These are phyloP conservation scores for Tylopilus sp. DNA, from an alignment of 768 basidiomycete genomes.

Conservation along the genomic window DNA sequence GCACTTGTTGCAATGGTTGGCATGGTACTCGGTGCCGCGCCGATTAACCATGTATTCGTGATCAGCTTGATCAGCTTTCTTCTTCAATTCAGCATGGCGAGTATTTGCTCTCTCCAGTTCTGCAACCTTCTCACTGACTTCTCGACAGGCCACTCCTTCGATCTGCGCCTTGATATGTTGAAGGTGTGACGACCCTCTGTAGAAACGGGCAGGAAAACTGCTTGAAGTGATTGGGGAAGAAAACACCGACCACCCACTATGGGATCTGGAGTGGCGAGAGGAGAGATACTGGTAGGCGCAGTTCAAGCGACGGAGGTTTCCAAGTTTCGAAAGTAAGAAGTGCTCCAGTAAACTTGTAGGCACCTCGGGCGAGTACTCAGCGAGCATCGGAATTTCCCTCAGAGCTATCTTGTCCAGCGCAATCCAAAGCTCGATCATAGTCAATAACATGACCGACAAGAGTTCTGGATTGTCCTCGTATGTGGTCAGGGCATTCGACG, in stretches of 20 bases:
- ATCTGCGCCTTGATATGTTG: constrained; percentile 30
- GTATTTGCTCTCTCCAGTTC: constrained; percentile 30
- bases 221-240: constrained; percentile 9
- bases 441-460: constrained; percentile 41
- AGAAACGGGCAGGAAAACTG: constrained; percentile 38
- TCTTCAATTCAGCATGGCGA: constrained; percentile 16
- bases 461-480: constrained; percentile 37
- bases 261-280: constrained; percentile 23
- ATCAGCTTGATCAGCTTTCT: constrained; percentile 3
- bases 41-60: background rate
- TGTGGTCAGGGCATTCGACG: constrained; percentile 17
- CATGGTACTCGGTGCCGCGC: constrained; percentile 6
- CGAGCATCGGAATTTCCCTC: constrained; percentile 36
- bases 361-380: constrained; percentile 45
- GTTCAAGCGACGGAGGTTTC: constrained; percentile 27
- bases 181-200: constrained; percentile 21
- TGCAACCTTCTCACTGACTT: constrained; percentile 22
- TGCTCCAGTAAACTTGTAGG: constrained; percentile 36
- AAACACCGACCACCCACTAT: constrained; percentile 37
- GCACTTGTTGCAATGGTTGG: constrained; percentile 31
- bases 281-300: constrained; percentile 27
- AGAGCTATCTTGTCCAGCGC: constrained; percentile 40
- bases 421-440: constrained; percentile 46
- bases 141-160: constrained; percentile 21
- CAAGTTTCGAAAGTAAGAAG: constrained; percentile 37